Base-by-base conservation (phyloP, 805 yeast species). In the Cyberlindnera petersonii region DNA sequence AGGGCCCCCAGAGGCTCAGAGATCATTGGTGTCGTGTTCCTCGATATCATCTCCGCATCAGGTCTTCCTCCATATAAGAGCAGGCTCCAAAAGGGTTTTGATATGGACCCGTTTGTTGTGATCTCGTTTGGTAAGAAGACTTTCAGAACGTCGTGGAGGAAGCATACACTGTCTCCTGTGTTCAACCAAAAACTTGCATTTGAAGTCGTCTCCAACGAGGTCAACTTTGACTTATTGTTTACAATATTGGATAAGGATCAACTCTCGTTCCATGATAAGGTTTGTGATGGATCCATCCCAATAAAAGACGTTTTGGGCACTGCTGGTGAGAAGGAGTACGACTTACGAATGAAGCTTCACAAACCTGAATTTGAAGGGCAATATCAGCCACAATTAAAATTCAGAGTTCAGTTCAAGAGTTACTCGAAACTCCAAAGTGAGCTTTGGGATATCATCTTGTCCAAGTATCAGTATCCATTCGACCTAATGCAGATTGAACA, bases 61-160 rank as follows among this genome's bases (percentile, higher is more conserved):
- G 87, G 82, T 41, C 65, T 91, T 26, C 98, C 98, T 1, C 86
- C 94, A 0, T 69, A 81, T 38, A 72, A 73, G 28, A 81, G 82
- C 47, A 59, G 55, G 34, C 64, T 85, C 13, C 34, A 36, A 15
- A 76, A 86, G 17, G 81, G 89, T 1, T 91, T 84, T 55, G 96
- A 88, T 60, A 86, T 93, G 94, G 98, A 93, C 56, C 98, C 98
- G 2, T 93, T 91, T 63, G 91, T 91, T 3, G 87, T 91, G 15
- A 81, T 87, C 1, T 80, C 96, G 0, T 87, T 91, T 59, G 96
- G 96, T 9, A 81, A 84, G 52, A 82, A 82, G 48, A 87, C 91
- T 0, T 91, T 77, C 59, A 75, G 94, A 49, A 88, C 97, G 0
- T 79, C 88, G 9, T 82, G 88, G 79, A 74, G 80, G 48, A 74